These are phyloP conservation scores for Diaporthe citrichinensis DNA, from an alignment of 2,329 filamentous ascomycete genomes.

Conservation along the genomic window DNA sequence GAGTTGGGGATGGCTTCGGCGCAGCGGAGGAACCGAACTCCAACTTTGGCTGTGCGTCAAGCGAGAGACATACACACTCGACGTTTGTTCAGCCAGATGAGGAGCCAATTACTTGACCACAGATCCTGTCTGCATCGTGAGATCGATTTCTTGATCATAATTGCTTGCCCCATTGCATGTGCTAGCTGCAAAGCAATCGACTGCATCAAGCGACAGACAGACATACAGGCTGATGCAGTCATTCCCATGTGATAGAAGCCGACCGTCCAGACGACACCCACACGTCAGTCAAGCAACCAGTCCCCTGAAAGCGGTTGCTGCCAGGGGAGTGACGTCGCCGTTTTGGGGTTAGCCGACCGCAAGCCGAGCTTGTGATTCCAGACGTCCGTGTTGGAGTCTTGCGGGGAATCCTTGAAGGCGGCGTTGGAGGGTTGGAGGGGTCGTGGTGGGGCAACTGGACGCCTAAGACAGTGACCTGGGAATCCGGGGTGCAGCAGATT, in stretches of 20 bases:
- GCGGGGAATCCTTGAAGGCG: slow-evolving; percentile 31
- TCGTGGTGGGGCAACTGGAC: background rate
- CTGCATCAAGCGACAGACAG: background rate
- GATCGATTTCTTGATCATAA: background rate
- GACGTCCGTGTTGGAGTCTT: slow-evolving; percentile 19
- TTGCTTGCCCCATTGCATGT: background rate
- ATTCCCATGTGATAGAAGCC: slow-evolving; percentile 37
- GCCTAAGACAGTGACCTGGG: background rate
- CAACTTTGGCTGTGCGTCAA: background rate
- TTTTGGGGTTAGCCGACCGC: slow-evolving; percentile 41
- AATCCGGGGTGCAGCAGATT: slow-evolving; percentile 20
- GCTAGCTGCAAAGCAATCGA: background rate
- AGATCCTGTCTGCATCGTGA: too few relatives aligned
- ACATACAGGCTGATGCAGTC: slow-evolving; percentile 3
- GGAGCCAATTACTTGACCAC: background rate
- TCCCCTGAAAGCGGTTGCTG: background rate
- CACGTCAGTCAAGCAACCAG: slow-evolving; percentile 17
- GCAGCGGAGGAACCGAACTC: slow-evolving; percentile 35
- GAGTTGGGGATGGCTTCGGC: slow-evolving; percentile 38
- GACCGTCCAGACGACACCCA: background rate
- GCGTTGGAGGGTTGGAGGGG: background rate
- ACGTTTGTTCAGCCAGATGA: background rate
- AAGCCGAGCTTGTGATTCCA: slow-evolving; percentile 41
- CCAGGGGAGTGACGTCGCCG: slow-evolving; percentile 40
- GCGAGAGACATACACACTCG: background rate